These are phyloP conservation scores for Dacryopinax spathularia DNA, from an alignment of 768 basidiomycete genomes.

Conservation along the genomic window DNA sequence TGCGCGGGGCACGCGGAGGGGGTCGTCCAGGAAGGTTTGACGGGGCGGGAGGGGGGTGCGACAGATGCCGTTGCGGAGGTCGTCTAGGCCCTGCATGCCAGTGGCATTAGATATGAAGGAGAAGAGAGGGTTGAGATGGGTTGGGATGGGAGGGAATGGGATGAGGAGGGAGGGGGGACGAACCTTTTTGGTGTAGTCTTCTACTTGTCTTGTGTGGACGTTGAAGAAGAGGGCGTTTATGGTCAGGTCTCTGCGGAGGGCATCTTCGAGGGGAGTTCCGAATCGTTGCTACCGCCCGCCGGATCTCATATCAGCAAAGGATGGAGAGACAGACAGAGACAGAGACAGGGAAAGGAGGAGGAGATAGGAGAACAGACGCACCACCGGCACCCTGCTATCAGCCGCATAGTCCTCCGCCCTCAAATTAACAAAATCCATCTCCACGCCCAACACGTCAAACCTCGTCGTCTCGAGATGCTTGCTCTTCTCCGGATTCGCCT, in stretches of 20 bases:
- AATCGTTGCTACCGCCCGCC: conserved; percentile 42
- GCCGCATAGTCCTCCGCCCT: conserved; percentile 83
- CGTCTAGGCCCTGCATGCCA: conserved; percentile 54
- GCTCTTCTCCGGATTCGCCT: conserved; percentile 89
- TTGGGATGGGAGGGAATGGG: conserved; percentile 7
- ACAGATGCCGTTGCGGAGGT: conserved; percentile 61
- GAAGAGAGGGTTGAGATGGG: background rate
- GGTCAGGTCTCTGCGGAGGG: conserved; percentile 77
- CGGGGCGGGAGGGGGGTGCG: conserved; percentile 77
- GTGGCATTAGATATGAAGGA: background rate
- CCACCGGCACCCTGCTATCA: conserved; percentile 82
- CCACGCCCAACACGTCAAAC: conserved; percentile 60
- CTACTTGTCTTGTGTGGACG: conserved; percentile 67
- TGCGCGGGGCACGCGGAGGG: conserved; percentile 79
- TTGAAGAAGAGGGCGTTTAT: conserved; percentile 97
- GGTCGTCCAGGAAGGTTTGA: conserved; percentile 89
- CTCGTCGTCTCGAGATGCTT: conserved; percentile 96
- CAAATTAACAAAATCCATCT: conserved; percentile 88
- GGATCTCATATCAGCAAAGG: background rate
- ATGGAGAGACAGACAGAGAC: no score
- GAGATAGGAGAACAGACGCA: no score
- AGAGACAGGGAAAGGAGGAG: background rate
- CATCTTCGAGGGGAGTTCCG: conserved; percentile 86
- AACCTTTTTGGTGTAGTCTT: conserved; percentile 76
- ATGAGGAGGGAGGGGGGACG: background rate